Conservation (phyloP, 2,329 filamentous ascomycete genomes). For the Aspergillus brasiliensis region DNA sequence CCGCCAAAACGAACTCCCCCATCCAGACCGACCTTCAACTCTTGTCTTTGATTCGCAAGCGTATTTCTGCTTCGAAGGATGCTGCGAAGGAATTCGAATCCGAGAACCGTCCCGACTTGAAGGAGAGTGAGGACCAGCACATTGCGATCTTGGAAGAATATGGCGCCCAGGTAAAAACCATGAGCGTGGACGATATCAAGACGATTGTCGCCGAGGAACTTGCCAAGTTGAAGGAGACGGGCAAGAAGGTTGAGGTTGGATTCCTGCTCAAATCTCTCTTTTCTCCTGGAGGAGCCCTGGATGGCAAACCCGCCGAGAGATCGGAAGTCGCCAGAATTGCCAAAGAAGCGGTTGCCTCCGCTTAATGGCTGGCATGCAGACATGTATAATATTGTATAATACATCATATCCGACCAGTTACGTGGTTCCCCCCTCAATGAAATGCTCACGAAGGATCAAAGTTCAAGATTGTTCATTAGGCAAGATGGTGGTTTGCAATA, state of each 20-base stretch:
- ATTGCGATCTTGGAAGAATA: conserved; percentile 49
- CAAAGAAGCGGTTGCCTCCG: conserved; percentile 36
- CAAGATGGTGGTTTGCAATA: neutral
- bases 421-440: neutral
- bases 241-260: conserved; percentile 41
- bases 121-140: conserved; percentile 49
- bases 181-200: conserved; percentile 45
- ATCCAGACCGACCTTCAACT: conserved; percentile 52
- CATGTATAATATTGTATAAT: conserved; percentile 29
- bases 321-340: conserved; percentile 45
- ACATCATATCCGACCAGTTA: neutral
- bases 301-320: conserved; percentile 48
- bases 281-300: conserved; percentile 43
- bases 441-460: neutral
- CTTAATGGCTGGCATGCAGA: conserved; percentile 7
- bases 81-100: conserved; percentile 45
- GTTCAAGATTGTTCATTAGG: neutral
- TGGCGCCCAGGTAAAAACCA: conserved; percentile 44
- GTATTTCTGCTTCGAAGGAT: conserved; percentile 38
- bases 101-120: conserved; percentile 47
- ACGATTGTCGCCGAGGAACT: conserved; percentile 40
- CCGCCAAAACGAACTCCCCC: conserved; percentile 48
- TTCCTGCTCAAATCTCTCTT: conserved; percentile 47
- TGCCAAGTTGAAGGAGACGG: conserved; percentile 36
- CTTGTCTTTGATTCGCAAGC: conserved; percentile 50